A percentile compares a stretch with the other conserved stretches of the same genome.
phyloP scores from a whole-genome alignment of 257 asterid species.

The Solanum piurae region DNA sequence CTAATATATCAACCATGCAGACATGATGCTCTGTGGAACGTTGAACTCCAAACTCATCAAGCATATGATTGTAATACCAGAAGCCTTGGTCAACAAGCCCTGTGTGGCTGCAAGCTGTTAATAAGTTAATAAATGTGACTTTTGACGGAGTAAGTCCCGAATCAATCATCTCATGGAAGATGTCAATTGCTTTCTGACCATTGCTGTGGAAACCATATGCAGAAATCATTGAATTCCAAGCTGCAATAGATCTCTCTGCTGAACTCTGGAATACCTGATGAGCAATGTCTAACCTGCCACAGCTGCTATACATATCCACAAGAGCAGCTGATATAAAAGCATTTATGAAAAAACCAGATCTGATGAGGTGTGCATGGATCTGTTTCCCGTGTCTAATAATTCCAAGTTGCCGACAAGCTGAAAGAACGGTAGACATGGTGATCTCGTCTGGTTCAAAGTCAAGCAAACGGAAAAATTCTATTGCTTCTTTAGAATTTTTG shows the following conservation, averaged over 20 bases:
- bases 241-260: constrained; percentile 26
- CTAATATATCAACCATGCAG: constrained; percentile 50
- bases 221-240: constrained; percentile 59
- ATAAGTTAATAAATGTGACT: constrained; percentile 52
- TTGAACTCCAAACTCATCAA: constrained; percentile 13
- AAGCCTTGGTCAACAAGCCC: constrained; percentile 51
- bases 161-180: constrained; percentile 36
- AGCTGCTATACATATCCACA: constrained; percentile 56
- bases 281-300: constrained; percentile 50
- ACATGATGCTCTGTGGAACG: constrained; percentile 43
- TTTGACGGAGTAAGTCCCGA: constrained; percentile 38
- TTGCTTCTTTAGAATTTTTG: constrained; percentile 48
- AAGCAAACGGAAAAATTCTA: constrained; percentile 33
- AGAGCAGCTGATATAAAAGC: constrained; percentile 47
- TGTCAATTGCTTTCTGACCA: constrained; percentile 31
- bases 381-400: constrained; percentile 39
- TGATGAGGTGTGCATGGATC: constrained; percentile 46
- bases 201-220: constrained; percentile 52
- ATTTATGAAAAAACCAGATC: constrained; percentile 24
- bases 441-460: constrained; percentile 56
- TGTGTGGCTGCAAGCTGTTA: constrained; percentile 59
- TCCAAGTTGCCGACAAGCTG: constrained; percentile 56
- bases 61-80: constrained; percentile 32
- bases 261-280: constrained; percentile 28
- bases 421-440: constrained; percentile 49